phyloP scores from a whole-genome alignment of 148 eudicot species.

The Cornus kousa region DNA sequence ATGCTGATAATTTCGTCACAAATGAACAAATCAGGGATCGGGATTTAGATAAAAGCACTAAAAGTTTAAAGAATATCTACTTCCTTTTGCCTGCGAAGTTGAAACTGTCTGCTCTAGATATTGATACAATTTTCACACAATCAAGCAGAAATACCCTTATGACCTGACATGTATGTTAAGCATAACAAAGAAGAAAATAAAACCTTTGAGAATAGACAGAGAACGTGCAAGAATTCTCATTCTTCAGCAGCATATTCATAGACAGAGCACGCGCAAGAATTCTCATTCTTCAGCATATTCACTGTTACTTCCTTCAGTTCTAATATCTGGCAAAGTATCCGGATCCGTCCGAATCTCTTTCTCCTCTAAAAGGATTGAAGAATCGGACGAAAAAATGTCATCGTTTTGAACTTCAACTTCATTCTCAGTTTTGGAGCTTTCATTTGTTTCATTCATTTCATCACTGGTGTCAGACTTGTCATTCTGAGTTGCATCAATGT shows the following conservation, averaged over 20 bases:
- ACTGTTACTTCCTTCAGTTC: slow-evolving; percentile 47
- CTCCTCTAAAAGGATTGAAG: slow-evolving; percentile 40
- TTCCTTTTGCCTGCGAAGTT: too few species aligned
- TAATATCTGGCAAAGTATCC: slow-evolving; percentile 60
- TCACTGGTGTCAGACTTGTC: slow-evolving; percentile 24
- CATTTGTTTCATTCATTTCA: slow-evolving; percentile 33
- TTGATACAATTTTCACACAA: slow-evolving; percentile 13
- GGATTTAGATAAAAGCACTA: too few species aligned
- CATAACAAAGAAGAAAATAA: not conserved
- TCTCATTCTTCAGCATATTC: slow-evolving; percentile 60
- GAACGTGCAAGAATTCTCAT: slow-evolving; percentile 14
- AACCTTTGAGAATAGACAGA: slow-evolving; percentile 6
- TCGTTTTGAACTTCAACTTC: slow-evolving; percentile 36
- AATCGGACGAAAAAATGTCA: slow-evolving; percentile 49
- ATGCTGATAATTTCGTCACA: too few species aligned
- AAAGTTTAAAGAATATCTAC: too few species aligned
- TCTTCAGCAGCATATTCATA: slow-evolving; percentile 50
- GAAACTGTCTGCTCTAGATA: slow-evolving; percentile 9
- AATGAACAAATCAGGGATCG: too few species aligned
- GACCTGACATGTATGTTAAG: slow-evolving; percentile 2
- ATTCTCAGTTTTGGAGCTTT: slow-evolving; percentile 30
- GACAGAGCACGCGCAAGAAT: not conserved
- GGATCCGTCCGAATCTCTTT: slow-evolving; percentile 46
- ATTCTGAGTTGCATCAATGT: slow-evolving; percentile 12
- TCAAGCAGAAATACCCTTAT: slow-evolving; percentile 3